Base-by-base conservation (phyloP, 768 basidiomycete genomes). In the Termitomyces sp. region DNA sequence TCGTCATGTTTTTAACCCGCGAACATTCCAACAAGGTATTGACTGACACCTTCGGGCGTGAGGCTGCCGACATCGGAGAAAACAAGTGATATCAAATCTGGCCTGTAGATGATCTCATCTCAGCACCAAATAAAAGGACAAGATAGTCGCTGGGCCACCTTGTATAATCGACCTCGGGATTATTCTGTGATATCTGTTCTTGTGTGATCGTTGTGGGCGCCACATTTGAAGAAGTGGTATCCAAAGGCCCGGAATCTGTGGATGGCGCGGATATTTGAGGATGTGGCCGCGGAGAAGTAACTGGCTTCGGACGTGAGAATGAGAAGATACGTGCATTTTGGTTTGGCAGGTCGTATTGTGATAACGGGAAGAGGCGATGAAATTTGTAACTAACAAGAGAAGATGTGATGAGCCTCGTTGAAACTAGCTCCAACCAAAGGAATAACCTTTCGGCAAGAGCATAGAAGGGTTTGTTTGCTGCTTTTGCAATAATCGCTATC, bases 11-110 rank as follows among this genome's bases (percentile, higher is more conserved):
- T 47, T 66, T 63, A 89, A 65, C 86, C 90, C 63, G 90, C 88
- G 76, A 93, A 96, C 87, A 95, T 94, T 64, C 92, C 93, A 59
- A 97, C 95, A 47, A 97, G 81, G 71, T 95, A 95, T 71, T 95
- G 93, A 73, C 92, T 95, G 63, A 97, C 93, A 59, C 91, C 91
- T 74, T 93, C 91, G 35, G 95, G 93, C 23, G 93, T 94, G 62
- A 95, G 79, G 66, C 92, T 91, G 23, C 96, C 96, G 44, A 98
- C 86, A 66, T 98, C 96, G 58, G 91, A 93, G 70, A 98, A 91
- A 40, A 98, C 93, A 40, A 98, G 82, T 38, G 93, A 89, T 63
- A 98, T 96, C 63, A 96, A 77, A 77, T 98, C 94, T 56, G 95
- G 93, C 68, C 91, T 93, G 63, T 12, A 60, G 61, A 46, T 40